Conservation (phyloP, 805 yeast genomes). For the Ogataea chonburiensis region DNA sequence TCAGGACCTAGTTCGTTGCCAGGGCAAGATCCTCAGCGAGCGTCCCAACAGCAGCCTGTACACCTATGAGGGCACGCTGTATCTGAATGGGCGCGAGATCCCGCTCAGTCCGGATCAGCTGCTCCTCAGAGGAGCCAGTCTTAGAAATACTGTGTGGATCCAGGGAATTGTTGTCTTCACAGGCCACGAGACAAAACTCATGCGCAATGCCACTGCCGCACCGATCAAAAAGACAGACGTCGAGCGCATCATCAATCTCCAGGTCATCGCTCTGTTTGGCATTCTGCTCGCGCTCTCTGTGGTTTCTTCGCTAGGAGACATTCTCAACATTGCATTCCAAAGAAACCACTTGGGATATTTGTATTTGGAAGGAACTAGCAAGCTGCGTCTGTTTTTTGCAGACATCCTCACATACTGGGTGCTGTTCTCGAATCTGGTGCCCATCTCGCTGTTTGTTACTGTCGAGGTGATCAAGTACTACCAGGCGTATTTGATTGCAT, state of each 20-base stretch:
- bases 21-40: constrained; percentile 73
- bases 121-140: constrained; percentile 90
- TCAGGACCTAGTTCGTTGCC: constrained; percentile 48
- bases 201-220: constrained; percentile 98
- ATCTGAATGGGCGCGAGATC: constrained; percentile 54
- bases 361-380: constrained; percentile 63
- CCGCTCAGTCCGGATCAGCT: constrained; percentile 89
- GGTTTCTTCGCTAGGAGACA: constrained; percentile 86
- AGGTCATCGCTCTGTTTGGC: constrained; percentile 83
- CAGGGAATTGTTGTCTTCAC: constrained; percentile 93
- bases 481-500: constrained; percentile 90
- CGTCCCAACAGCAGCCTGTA: constrained; percentile 92
- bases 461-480: constrained; percentile 94
- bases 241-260: constrained; percentile 90
- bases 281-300: constrained; percentile 73
- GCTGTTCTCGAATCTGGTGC: constrained; percentile 93
- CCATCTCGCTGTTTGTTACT: constrained; percentile 93
- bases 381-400: constrained; percentile 70
- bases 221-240: constrained; percentile 97
- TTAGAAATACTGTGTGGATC: constrained; percentile 93
- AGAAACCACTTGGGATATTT: constrained; percentile 59
- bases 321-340: constrained; percentile 61
- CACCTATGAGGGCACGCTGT: constrained; percentile 88
- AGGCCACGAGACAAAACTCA: constrained; percentile 96
- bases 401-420: constrained; percentile 95